Percentiles rank a stretch among this genome's conserved stretches.
phyloP scores from a whole-genome alignment of 371 early-diverging fungal species.

The Mortierella polycephala region DNA sequence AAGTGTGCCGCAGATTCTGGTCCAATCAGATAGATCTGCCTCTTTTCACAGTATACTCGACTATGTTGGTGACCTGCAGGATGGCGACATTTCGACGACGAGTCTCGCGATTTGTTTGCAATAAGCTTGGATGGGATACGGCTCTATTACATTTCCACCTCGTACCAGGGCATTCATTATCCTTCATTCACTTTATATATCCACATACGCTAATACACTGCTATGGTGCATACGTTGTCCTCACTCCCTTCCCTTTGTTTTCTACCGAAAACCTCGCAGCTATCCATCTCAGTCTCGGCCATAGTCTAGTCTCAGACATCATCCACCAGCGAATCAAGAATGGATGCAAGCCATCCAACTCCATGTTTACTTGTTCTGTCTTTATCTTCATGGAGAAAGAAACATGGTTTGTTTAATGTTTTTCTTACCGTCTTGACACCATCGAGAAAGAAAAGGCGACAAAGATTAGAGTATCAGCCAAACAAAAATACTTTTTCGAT shows the following conservation, averaged over 20 bases:
- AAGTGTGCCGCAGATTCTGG: background rate
- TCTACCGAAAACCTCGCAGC: background rate
- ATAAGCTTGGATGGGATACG: background rate
- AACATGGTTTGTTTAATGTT: no score
- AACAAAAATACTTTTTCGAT: no score
- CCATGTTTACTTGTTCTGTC: no score
- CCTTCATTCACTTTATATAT: background rate
- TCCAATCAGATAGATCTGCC: background rate
- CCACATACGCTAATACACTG: background rate
- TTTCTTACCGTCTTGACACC: no score
- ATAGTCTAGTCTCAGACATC: background rate
- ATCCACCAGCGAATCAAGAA: no score
- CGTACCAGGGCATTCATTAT: background rate
- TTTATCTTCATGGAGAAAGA: no score
- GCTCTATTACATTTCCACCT: background rate
- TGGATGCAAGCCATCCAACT: no score
- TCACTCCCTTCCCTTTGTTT: background rate
- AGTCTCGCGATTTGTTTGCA: constrained; percentile 26
- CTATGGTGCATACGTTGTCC: background rate
- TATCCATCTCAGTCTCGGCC: background rate
- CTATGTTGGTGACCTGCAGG: background rate
- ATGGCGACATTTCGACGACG: constrained; percentile 44
- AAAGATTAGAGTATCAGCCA: no score
- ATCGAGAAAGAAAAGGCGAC: no score
- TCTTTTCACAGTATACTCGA: background rate